Evolutionary conservation across 768 basidiomycete genomes (phyloP), one percentile per base, ranked within the genome.

Genomic region (Lentinula edodes): DNA sequence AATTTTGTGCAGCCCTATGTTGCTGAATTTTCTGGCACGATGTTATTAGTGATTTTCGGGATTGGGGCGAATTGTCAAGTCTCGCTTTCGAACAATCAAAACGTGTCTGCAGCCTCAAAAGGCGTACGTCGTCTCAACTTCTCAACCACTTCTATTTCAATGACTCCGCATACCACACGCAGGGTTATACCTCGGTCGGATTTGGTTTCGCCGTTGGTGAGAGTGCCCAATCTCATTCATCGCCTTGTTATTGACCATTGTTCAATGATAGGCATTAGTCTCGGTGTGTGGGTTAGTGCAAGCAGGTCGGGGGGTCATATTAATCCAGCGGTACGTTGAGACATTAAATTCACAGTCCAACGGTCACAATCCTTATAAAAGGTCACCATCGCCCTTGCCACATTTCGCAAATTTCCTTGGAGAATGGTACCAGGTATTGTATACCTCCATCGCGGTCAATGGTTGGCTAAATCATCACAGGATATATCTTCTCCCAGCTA

Each of bases 351-450:
- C 10, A 3, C 8, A 2, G 0, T 15, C 4, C 7, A 1, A 4
- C 15, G n/a, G n/a, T 20, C 3, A 34, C 32, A 15, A 20, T 16
- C 1, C 0, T 43, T 34, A 42, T n/a, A 54, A 9, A 51, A 88
- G 86, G 79, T 92, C 32, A 93, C 91, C 16, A 72, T 93, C 55
- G 79, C 84, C 15, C 67, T 91, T 46, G 89, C 88, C 3, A 76
- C 83, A 2, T 85, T 85, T 70, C 84, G 91, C 64, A 80, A 78
- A 50, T 92, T 93, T 72, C 88, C 91, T 0, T 89, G 88, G 87
- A 81, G 78, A 65, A 93, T 93, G 69, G 91, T 91, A 0, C 91
- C 91, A 0, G 78, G 66, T 76, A 69, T 54, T 3, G 34, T n/a
- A n/a, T n/a, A n/a, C n/a, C n/a, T 48, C 57, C 10, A 8, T 35